Base-by-base conservation (phyloP, 2,329 filamentous ascomycete species). In the Phialophora tarda region DNA sequence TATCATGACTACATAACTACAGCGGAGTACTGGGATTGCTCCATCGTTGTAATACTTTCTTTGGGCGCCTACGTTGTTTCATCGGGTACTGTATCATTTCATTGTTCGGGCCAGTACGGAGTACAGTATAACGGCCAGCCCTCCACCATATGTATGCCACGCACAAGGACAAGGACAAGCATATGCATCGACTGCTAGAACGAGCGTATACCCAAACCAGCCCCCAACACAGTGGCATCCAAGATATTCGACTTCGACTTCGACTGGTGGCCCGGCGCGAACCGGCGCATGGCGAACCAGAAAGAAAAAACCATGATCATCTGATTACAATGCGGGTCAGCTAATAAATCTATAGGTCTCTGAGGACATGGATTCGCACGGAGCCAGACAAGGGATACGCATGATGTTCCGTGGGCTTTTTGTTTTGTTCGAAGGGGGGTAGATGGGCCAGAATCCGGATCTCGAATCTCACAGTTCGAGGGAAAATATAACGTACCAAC, bases 401-500 rank as follows among this genome's bases (percentile, higher is more conserved):
- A 26, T 26, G 26, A 26, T n/a, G n/a, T n/a, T n/a, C n/a, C n/a
- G n/a, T n/a, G n/a, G n/a, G n/a, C n/a, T n/a, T n/a, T n/a, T n/a
- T n/a, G n/a, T n/a, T n/a, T n/a, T n/a, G n/a, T n/a, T n/a, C n/a
- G n/a, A n/a, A n/a, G n/a, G n/a, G n/a, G n/a, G n/a, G n/a, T n/a
- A n/a, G n/a, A n/a, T n/a, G n/a, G n/a, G n/a, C n/a, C n/a, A n/a
- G n/a, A n/a, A n/a, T n/a, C n/a, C 26, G 26, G 26, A 26, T 12
- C 32, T 12, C 32, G 3, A 8, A 11, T 34, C 10, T 12, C 10
- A 34, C 32, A 12, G 12, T 12, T 34, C 32, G 32, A 34, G 32
- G 8, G 32, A 41, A 41, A 4, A 41, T 41, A 41, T 38, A 17
- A 41, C 38, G 7, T 44, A 58, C 53, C 32, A 85, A 78, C 0